Base-by-base conservation (phyloP, 345 rosid species). In the Citrus australasica region DNA sequence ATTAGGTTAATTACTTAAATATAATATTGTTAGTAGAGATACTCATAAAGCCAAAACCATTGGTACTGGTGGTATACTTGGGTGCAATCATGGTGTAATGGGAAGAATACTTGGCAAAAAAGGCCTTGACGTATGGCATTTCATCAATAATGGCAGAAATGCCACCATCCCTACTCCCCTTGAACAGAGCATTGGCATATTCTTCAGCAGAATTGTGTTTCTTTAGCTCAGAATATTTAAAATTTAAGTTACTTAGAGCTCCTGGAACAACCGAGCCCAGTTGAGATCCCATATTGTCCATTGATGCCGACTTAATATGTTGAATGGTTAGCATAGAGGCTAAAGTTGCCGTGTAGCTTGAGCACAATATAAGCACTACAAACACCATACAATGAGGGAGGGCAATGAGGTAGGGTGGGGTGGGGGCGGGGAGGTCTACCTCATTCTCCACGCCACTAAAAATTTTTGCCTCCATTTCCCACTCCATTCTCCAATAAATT, bases 71-170 rank as follows among this genome's bases (percentile, higher is more conserved):
- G 24, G 67, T 1, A 6, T 6, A 14, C 21, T 13, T 24, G n/a
- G 55, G 25, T 35, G 6, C 6, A 35, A 14, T 32, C 25, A 38
- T n/a, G 55, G 67, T 37, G 53, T 38, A 60, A 7, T 59, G 51
- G 32, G 67, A 7, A 37, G 14, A 8, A 38, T 37, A 59, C 2
- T 16, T 59, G 7, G 67, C 56, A 24, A 60, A 16, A 35, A 73
- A 38, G 16, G 30, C 75, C 11, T 56, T 82, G 48, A 84, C 71
- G 73, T 79, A 83, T 0, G 86, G 76, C 3, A 85, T 76, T 78
- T 86, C 87, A 33, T 85, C 89, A 7, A 85, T 69, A 21, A 60
- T 81, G 17, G 85, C 91, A 42, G 82, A 74, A 2, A 86, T 76
- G 17, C 85, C 77, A 8, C 86, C 88, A 2, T 67, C 66, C 13